Percentiles rank a stretch among this genome's conserved stretches.
Conservation (phyloP, 306 rosid species). For the Begonia fuchsioides region DNA sequence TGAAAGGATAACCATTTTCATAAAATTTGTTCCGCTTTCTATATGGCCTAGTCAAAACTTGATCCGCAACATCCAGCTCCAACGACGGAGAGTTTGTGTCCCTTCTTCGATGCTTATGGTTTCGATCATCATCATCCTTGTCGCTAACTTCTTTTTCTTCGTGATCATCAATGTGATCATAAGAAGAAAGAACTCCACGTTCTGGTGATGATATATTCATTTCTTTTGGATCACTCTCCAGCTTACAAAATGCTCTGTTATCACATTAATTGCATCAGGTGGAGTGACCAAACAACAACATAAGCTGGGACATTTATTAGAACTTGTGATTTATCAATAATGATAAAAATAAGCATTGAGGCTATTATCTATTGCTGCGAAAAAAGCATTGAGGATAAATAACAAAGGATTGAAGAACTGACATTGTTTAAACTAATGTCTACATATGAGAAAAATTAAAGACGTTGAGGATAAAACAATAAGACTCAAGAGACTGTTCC, state of each 20-base stretch:
- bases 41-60: conserved; percentile 49
- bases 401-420: too few relatives aligned
- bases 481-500: too few relatives aligned
- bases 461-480: too few relatives aligned
- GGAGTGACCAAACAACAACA: too few relatives aligned
- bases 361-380: too few relatives aligned
- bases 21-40: conserved; percentile 58
- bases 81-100: conserved; percentile 43
- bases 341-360: too few relatives aligned
- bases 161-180: conserved; percentile 7
- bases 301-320: too few relatives aligned
- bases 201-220: conserved; percentile 64
- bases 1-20: conserved; percentile 52
- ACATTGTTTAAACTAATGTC: too few relatives aligned
- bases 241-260: conserved; percentile 11
- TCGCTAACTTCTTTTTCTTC: conserved; percentile 88
- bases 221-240: conserved; percentile 40
- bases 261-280: conserved; percentile 9
- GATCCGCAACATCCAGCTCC: conserved; percentile 65
- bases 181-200: conserved; percentile 19
- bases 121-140: conserved; percentile 89
- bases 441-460: too few relatives aligned
- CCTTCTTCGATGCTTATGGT: conserved; percentile 28
- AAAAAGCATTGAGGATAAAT: too few relatives aligned
- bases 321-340: too few relatives aligned